A percentile compares a stretch with the other conserved stretches of the same genome.
Conservation (phyloP, 257 asterid genomes). For the Coffea eugenioides region DNA sequence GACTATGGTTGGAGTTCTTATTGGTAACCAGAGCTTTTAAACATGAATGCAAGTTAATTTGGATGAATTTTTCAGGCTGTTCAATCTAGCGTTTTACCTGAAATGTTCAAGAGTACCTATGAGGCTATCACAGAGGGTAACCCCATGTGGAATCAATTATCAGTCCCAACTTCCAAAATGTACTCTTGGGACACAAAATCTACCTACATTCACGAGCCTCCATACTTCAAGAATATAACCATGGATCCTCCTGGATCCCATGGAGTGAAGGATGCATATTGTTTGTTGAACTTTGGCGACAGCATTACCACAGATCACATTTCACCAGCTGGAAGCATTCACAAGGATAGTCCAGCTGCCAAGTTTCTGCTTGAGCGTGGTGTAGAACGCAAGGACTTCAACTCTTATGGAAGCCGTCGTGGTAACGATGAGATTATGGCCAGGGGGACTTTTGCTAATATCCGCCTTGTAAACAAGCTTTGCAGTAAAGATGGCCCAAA, state of each 20-base stretch:
- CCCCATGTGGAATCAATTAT: conserved; percentile 83
- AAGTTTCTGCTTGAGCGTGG: conserved; percentile 71
- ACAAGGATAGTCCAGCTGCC: conserved; percentile 96
- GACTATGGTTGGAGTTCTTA: conserved; percentile 13
- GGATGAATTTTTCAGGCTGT: conserved; percentile 51
- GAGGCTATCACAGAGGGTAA: conserved; percentile 83
- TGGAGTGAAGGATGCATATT: conserved; percentile 93
- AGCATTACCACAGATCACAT: conserved; percentile 95
- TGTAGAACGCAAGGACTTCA: conserved; percentile 82
- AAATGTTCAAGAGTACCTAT: conserved; percentile 90
- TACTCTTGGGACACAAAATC: conserved; percentile 87
- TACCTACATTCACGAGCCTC: conserved; percentile 94
- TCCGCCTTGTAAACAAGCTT: conserved; percentile 84
- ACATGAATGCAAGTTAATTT: conserved; percentile 4
- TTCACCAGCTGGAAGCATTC: conserved; percentile 94
- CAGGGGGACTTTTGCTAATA: conserved; percentile 93
- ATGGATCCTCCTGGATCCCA: conserved; percentile 93
- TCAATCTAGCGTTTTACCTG: conserved; percentile 87
- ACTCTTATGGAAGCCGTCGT: conserved; percentile 96
- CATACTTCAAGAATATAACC: conserved; percentile 87
- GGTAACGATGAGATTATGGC: conserved; percentile 99
- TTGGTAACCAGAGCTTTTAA: conserved; percentile 13
- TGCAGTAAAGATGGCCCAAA: conserved; percentile 91
- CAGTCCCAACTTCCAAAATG: conserved; percentile 59
- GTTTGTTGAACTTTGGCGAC: conserved; percentile 89